phyloP scores from a whole-genome alignment of 2,329 filamentous ascomycete species.

The Ascochyta koolunga region DNA sequence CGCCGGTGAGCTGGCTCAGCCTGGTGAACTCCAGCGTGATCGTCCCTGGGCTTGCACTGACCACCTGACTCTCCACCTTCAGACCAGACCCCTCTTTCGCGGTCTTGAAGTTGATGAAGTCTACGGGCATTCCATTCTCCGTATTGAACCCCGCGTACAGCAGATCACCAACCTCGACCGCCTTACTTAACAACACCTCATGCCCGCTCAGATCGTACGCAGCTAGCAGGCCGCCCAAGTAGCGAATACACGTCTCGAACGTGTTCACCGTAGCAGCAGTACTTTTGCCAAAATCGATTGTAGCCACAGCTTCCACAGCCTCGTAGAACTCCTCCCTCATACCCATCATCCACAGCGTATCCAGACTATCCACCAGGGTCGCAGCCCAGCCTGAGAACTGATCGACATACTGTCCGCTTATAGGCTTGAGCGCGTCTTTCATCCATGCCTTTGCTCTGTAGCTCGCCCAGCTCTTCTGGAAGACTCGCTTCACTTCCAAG shows the following conservation, averaged over 20 bases:
- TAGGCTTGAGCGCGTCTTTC: slow-evolving; percentile 66
- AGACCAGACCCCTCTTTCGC: slow-evolving; percentile 51
- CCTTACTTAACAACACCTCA: slow-evolving; percentile 73
- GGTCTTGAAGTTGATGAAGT: slow-evolving; percentile 52
- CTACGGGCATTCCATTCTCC: slow-evolving; percentile 85
- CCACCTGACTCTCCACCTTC: slow-evolving; percentile 63
- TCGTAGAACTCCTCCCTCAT: slow-evolving; percentile 79
- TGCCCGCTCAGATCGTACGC: slow-evolving; percentile 88
- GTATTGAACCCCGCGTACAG: slow-evolving; percentile 86
- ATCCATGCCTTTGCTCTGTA: slow-evolving; percentile 70
- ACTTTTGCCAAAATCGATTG: slow-evolving; percentile 84
- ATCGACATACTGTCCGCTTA: slow-evolving; percentile 60
- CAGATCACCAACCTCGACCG: slow-evolving; percentile 77
- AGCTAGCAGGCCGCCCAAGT: slow-evolving; percentile 81
- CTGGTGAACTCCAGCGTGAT: slow-evolving; percentile 88
- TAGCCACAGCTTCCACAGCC: slow-evolving; percentile 70
- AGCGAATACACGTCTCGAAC: slow-evolving; percentile 91
- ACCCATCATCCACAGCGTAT: slow-evolving; percentile 88
- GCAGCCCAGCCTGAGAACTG: slow-evolving; percentile 72
- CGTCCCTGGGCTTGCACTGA: slow-evolving; percentile 59
- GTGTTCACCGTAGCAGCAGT: slow-evolving; percentile 75
- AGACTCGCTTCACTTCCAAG: slow-evolving; percentile 39
- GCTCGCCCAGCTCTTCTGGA: slow-evolving; percentile 56
- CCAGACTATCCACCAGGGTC: slow-evolving; percentile 67
- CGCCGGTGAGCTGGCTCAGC: slow-evolving; percentile 80